Conservation (phyloP, 192 early-diverging fungal species). For the Coemansia sp. region DNA sequence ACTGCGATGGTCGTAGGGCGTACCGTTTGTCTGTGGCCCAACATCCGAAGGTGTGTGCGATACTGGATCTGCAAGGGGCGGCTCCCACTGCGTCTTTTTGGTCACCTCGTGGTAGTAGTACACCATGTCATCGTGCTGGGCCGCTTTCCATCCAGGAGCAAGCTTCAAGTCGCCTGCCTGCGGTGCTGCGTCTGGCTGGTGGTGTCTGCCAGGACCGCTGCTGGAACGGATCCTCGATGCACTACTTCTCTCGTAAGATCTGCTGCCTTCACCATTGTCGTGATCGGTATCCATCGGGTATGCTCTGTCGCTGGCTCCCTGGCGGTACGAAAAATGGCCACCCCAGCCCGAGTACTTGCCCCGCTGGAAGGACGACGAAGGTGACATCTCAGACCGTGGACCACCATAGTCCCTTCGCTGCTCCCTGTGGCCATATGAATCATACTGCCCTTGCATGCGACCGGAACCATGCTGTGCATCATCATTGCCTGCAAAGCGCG, state of each 20-base stretch:
- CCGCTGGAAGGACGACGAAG: constrained; percentile 10
- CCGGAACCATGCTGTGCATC: constrained; percentile 7
- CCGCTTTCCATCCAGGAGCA: constrained; percentile 47
- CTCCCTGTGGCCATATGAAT: constrained; percentile 5
- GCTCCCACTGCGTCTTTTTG: constrained; percentile 51
- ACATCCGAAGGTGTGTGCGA: background rate
- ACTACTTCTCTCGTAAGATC: background rate
- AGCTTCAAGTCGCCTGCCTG: constrained; percentile 7
- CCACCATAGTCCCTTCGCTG: constrained; percentile 1
- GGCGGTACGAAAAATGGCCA: constrained; percentile 4
- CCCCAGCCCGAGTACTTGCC: constrained; percentile 23
- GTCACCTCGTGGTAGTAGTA: constrained; percentile 56
- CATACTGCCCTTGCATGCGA: background rate
- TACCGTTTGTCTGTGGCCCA: background rate
- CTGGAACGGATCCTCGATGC: background rate
- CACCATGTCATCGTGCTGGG: constrained; percentile 28
- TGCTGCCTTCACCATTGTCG: background rate
- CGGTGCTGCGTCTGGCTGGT: background rate
- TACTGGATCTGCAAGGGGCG: constrained; percentile 23
- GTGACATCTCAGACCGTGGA: background rate
- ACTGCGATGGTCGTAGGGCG: background rate
- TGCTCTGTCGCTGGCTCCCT: background rate
- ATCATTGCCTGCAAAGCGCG: constrained; percentile 8
- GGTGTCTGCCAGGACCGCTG: background rate
- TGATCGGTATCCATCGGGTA: background rate